Conservation (phyloP, 2,329 filamentous ascomycete genomes). For the Cytospora leucostoma region DNA sequence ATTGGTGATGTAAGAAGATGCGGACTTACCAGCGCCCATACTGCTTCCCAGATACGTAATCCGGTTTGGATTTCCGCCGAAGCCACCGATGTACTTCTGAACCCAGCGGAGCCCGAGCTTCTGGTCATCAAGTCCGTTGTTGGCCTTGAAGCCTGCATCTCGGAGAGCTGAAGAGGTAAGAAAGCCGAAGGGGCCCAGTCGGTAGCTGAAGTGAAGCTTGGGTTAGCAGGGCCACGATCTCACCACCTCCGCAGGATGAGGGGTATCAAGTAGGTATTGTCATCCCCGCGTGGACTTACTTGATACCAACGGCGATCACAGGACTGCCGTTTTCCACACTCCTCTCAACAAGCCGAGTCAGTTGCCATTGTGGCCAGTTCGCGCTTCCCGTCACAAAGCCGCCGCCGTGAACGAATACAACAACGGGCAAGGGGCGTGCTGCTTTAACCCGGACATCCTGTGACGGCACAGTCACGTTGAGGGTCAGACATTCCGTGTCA, state of each 20-base stretch:
- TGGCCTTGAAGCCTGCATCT: conserved; percentile 45
- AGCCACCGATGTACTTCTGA: conserved; percentile 36
- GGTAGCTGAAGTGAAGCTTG: conserved; percentile 42
- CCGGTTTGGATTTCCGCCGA: conserved; percentile 38
- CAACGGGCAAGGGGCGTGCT: conserved; percentile 46
- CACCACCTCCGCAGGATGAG: neutral
- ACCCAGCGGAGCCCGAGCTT: conserved; percentile 39
- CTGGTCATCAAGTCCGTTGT: conserved; percentile 47
- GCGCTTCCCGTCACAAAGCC: conserved; percentile 51
- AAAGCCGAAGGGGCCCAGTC: conserved; percentile 46
- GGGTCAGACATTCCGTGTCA: conserved; percentile 51
- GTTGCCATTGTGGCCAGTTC: conserved; percentile 55
- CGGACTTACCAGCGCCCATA: conserved; percentile 46
- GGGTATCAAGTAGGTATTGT: neutral
- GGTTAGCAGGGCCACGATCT: neutral
- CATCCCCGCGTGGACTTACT: conserved; percentile 37
- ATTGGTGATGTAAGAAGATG: neutral
- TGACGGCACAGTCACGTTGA: conserved; percentile 52
- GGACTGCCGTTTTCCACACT: conserved; percentile 46
- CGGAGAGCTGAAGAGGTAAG: conserved; percentile 51
- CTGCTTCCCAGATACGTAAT: conserved; percentile 47
- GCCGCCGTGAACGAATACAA: conserved; percentile 56
- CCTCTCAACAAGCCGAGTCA: conserved; percentile 46
- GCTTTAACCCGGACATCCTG: conserved; percentile 12
- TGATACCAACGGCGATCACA: conserved; percentile 48